Evolutionary conservation across 345 rosid species (phyloP).

Genomic region (Populus euphratica): DNA sequence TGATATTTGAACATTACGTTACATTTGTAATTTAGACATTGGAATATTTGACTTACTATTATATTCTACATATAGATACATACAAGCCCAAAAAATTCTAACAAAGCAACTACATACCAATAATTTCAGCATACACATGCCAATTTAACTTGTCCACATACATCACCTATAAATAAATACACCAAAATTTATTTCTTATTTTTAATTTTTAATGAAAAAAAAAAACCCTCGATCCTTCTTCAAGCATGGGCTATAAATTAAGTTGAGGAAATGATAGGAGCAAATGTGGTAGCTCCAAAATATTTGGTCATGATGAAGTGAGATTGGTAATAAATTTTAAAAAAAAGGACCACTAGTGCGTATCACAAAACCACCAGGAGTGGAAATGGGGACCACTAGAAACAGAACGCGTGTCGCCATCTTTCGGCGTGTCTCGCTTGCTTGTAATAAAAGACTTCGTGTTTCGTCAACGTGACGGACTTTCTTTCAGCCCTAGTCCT

Average conservation of each 20-base stretch:
- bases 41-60: neutral
- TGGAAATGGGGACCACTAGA: slow-evolving; percentile 6
- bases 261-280: no score
- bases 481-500: neutral
- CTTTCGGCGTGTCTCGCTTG: slow-evolving; percentile 24
- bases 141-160: neutral
- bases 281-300: no score
- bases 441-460: neutral
- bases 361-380: neutral
- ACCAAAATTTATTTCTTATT: no score
- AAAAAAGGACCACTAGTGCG: neutral
- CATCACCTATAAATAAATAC: neutral
- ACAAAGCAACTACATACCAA: neutral
- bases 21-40: neutral
- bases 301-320: neutral
- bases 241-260: no score
- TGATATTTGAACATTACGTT: neutral
- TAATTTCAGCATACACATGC: neutral
- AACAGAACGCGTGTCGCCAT: slow-evolving; percentile 26
- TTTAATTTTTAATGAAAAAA: no score
- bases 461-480: slow-evolving; percentile 35
- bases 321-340: neutral
- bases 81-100: neutral
- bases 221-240: no score
- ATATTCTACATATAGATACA: neutral